Base-by-base conservation (phyloP, 306 rosid genomes). In the Coriaria nepalensis region DNA sequence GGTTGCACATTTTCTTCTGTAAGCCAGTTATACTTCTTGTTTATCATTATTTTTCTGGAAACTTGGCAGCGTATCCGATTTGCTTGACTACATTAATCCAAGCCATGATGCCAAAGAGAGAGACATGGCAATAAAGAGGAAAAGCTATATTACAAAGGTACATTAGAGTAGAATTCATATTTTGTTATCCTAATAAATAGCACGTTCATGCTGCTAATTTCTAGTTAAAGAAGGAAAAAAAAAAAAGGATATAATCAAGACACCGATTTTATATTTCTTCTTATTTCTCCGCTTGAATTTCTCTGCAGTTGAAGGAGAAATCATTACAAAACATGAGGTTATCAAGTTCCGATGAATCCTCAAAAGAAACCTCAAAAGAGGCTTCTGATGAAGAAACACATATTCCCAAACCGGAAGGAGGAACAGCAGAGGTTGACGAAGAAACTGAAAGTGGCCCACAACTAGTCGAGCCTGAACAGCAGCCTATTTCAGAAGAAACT, bases 31-130 rank as follows among this genome's bases (percentile, higher is more conserved):
- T 2, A 46, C 12, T 32, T 49, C 43, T 20, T 55, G 34, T 35
- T 47, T 43, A 37, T 50, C 39, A 44, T 55, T 52, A 47, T 43
- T 36, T 6, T 53, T 45, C 29, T 5, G 35, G 11, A 55, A 63
- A 63, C 53, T 55, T 74, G 59, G 61, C 81, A 90, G 97, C 56
- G 97, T 90, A 48, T 90, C 97, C 5, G 97, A 90, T 69, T 74
- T 90, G 76, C 97, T 90, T 38, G 97, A 90, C 76, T 90, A 90
- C 70, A 90, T 90, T 44, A 84, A 69, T 71, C 97, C 95, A 43
- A 73, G 61, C 68, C 75, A 90, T 34, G 84, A 72, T 65, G 70
- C 76, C 52, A 77, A 77, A 67, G 97, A 82, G 46, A 77, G 84
- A 65, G 87, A 81, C 66, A 73, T 56, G 7, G 73, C 81, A 43